Evolutionary conservation across 2,329 filamentous ascomycete genomes (phyloP).

Genomic region (Cytospora piceae): DNA sequence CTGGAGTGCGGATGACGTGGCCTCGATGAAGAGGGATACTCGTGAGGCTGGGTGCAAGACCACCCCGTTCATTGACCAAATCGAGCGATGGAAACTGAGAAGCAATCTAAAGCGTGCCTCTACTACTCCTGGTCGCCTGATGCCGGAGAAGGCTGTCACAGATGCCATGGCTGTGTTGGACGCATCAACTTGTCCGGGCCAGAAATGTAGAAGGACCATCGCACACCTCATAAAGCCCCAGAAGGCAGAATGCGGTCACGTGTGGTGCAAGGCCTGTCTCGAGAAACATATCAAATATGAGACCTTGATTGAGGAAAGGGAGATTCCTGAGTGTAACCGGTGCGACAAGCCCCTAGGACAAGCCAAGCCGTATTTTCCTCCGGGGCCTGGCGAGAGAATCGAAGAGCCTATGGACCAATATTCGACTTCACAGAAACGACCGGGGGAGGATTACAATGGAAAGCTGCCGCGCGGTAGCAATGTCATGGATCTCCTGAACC

Average conservation of each 20-base stretch:
- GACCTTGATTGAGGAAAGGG: neutral
- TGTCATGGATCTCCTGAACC: neutral
- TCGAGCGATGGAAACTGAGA: neutral
- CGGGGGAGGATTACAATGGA: slow-evolving; percentile 3
- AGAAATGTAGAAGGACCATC: neutral
- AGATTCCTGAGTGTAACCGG: neutral
- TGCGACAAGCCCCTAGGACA: neutral
- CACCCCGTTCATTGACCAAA: neutral
- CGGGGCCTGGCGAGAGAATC: neutral
- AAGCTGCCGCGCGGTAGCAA: neutral
- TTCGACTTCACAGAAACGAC: neutral
- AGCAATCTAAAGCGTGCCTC: neutral
- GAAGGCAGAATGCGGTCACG: neutral
- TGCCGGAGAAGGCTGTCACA: neutral
- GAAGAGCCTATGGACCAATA: too few relatives aligned
- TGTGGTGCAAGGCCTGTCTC: neutral
- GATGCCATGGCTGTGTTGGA: neutral
- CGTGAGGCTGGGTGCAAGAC: neutral
- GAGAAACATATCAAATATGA: neutral
- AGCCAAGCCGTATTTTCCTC: neutral
- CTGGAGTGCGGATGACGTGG: neutral
- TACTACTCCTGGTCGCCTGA: neutral
- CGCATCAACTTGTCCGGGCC: neutral
- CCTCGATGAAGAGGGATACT: neutral
- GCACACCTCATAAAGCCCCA: neutral